phyloP scores from a whole-genome alignment of 2,329 filamentous ascomycete species.

The Hymenoscyphus salicellus region DNA sequence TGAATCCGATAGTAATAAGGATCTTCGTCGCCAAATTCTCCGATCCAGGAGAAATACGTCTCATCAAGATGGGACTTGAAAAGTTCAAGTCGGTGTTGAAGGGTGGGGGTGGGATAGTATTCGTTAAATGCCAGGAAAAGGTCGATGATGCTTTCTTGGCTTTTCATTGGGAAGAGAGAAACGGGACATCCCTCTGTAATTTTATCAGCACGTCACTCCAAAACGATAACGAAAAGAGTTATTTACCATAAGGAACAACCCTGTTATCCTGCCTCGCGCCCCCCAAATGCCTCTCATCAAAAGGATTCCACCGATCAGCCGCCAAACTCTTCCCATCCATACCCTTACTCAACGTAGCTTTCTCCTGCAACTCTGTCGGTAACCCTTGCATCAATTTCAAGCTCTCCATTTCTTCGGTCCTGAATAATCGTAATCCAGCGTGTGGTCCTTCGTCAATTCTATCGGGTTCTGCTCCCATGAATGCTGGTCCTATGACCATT shows the following conservation, averaged over 20 bases:
- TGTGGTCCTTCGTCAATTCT: slow-evolving; percentile 34
- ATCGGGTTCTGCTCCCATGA: slow-evolving; percentile 79
- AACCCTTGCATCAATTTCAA: slow-evolving; percentile 34
- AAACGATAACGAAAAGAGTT: background rate
- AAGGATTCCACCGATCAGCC: slow-evolving; percentile 70
- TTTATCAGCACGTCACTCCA: slow-evolving; percentile 5
- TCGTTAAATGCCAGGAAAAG: slow-evolving; percentile 65
- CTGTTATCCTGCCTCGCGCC: slow-evolving; percentile 78
- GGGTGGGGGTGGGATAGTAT: slow-evolving; percentile 60
- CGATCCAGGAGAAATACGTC: slow-evolving; percentile 80
- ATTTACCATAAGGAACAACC: slow-evolving; percentile 58
- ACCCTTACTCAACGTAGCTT: slow-evolving; percentile 34
- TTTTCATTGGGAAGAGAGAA: slow-evolving; percentile 44
- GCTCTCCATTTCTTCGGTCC: slow-evolving; percentile 29
- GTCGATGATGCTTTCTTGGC: slow-evolving; percentile 53
- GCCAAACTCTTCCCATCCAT: slow-evolving; percentile 37
- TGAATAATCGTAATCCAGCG: slow-evolving; percentile 28
- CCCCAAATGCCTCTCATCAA: slow-evolving; percentile 75
- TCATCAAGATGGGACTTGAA: slow-evolving; percentile 58
- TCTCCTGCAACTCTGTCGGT: slow-evolving; percentile 30
- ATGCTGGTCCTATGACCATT: slow-evolving; percentile 69
- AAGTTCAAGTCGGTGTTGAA: slow-evolving; percentile 53
- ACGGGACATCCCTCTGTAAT: slow-evolving; percentile 56
- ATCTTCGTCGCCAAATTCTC: slow-evolving; percentile 62
- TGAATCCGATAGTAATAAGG: slow-evolving; percentile 77